Base-by-base conservation (phyloP, 2,329 filamentous ascomycete species). In the Botryotinia convoluta region DNA sequence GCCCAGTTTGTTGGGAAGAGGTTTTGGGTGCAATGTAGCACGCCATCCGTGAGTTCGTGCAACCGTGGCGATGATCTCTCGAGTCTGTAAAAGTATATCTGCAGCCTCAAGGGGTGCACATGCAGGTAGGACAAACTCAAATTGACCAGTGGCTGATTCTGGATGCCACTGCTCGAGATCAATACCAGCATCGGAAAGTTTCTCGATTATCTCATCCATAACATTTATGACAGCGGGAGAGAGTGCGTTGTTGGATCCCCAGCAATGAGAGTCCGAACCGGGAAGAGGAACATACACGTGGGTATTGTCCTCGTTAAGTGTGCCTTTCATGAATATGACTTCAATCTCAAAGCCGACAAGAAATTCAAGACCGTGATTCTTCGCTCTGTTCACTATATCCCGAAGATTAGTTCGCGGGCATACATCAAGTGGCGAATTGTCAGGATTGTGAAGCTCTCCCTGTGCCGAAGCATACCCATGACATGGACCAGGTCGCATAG, bases 331-430 rank as follows among this genome's bases (percentile, higher is more conserved):
- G 76, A 97, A 90, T 1, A 93, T 86, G 16, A 96, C 88, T 81
- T 97, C 93, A 59, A 97, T 89, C 81, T 97, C 94, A 76, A 96
- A 97, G 0, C 93, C 94, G 26, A 94, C 82, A 0, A 91, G 84
- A 65, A 94, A 89, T 4, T 85, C 82, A 3, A 93, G 84, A 1
- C 85, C 84, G 54, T 88, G 83, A 2, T 82, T 77, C 18, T 85
- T 82, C 0, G 92, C 87, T 9, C 83, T 82, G 0, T 86, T 83
- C 1, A 91, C 79, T 0, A 90, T 84, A 4, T 82, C 84, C 71
- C 88, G 83, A 71, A 97, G 83, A 72, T 91, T 80, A 60, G 89
- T 84, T 72, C 93, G 87, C 0, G 93, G 93, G 77, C 93, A 97
- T 0, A 90, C 75, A 1, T 77, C 74, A 1, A 89, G 83, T 0